Base-by-base conservation (phyloP, 805 yeast genomes). In the Kodamaea laetipori region DNA sequence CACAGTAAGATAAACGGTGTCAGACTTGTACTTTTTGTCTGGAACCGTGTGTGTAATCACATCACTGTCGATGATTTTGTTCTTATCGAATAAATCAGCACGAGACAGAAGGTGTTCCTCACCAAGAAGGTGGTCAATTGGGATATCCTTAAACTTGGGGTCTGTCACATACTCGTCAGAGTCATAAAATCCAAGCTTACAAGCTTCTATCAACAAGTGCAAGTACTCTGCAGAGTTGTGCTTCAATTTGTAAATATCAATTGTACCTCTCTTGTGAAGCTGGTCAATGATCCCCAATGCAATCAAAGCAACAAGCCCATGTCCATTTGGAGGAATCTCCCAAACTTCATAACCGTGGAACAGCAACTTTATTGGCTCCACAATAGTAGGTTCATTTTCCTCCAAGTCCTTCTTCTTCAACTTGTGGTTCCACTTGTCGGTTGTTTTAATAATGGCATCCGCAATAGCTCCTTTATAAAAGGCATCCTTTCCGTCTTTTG, bases 281-380 rank as follows among this genome's bases (percentile, higher is more conserved):
- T 77, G 76, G 51, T 73, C 74, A 49, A 86, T 74, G 34, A 83
- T 69, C 0, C 92, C 94, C 39, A 85, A 61, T 0, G 92, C 81
- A 12, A 84, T 64, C 39, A 86, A 66, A 0, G 90, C 94, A 35
- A 86, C 86, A 10, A 86, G 62, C 6, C 95, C 95, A 42, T 86
- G 88, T 3, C 92, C 88, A 60, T 82, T 86, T 10, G 95, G 95
- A 8, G 95, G 94, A 49, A 86, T 81, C 59, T 86, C 94, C 87
- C 90, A 83, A 18, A 86, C 67, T 21, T 70, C 73, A 37, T 63
- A 55, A 8, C 77, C 85, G 37, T 76, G 66, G 43, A 80, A 71
- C 25, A 76, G 73, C 42, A 77, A 60, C 12, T 65, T 63, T 13
- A 86, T 77, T 2, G 95, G 92, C 1, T 81, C 82, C 17, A 84